Percentiles rank a stretch among this genome's conserved stretches.
Conservation (phyloP, 176 grass and related monocot species). For the Carex pumila region DNA sequence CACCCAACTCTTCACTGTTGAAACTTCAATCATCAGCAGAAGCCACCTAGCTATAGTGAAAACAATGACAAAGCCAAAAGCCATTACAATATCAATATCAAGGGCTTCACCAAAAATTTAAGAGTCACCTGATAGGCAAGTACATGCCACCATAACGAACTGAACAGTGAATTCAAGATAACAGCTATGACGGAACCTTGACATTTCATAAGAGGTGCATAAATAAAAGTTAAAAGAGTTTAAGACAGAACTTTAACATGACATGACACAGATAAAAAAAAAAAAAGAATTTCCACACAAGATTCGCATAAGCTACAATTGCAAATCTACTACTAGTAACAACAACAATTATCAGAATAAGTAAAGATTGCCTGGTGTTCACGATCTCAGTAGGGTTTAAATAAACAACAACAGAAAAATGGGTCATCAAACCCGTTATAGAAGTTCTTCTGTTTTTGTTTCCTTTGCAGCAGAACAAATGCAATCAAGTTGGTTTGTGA, state of each 20-base stretch:
- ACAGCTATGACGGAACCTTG: background rate
- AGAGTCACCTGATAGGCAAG: background rate
- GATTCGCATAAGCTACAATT: conserved; percentile 7
- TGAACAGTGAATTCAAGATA: background rate
- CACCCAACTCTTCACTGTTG: background rate
- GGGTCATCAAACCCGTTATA: conserved; percentile 3
- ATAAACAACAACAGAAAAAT: conserved; percentile 21
- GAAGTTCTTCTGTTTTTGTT: background rate
- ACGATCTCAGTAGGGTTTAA: conserved; percentile 13
- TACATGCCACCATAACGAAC: background rate
- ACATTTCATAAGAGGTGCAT: background rate
- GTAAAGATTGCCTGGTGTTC: conserved; percentile 3
- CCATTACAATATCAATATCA: background rate
- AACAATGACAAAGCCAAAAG: background rate
- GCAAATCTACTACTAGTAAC: conserved; percentile 19
- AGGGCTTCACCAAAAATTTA: background rate
- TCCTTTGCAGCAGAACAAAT: background rate
- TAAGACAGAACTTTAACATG: background rate
- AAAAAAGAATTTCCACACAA: conserved; percentile 5
- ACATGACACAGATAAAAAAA: background rate
- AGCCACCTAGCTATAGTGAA: background rate
- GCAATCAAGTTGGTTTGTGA: conserved; percentile 67
- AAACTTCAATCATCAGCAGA: background rate
- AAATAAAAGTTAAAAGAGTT: background rate
- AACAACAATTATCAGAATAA: conserved; percentile 19